Evolutionary conservation across 2,329 filamentous ascomycete genomes (phyloP).

Genomic region (Alternaria sp.): DNA sequence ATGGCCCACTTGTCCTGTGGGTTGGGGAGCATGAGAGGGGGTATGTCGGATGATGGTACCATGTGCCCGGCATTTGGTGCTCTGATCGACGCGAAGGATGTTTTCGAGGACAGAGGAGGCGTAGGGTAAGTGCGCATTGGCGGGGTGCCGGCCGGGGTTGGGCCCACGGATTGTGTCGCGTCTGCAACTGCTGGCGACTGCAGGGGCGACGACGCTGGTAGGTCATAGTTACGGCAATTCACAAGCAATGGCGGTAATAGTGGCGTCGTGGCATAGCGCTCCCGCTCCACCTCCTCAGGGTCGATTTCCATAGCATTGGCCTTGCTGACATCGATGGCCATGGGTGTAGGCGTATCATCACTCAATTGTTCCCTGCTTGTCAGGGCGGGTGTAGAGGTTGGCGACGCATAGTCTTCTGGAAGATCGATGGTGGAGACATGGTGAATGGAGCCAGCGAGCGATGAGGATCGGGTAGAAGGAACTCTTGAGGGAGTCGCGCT

Average conservation of each 20-base stretch:
- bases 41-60: slow-evolving; percentile 65
- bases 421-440: slow-evolving; percentile 52
- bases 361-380: slow-evolving; percentile 48
- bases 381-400: slow-evolving; percentile 33
- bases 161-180: slow-evolving; percentile 56
- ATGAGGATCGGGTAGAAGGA: slow-evolving; percentile 77
- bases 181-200: slow-evolving; percentile 81
- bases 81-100: slow-evolving; percentile 79
- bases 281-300: slow-evolving; percentile 59
- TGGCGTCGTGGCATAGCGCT: slow-evolving; percentile 78
- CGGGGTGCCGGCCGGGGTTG: slow-evolving; percentile 60
- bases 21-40: slow-evolving; percentile 71
- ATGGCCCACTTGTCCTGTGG: slow-evolving; percentile 84
- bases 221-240: slow-evolving; percentile 61
- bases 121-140: slow-evolving; percentile 63
- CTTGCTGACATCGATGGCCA: slow-evolving; percentile 47
- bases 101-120: slow-evolving; percentile 78
- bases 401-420: slow-evolving; percentile 44
- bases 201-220: slow-evolving; percentile 77
- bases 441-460: slow-evolving; percentile 70
- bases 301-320: slow-evolving; percentile 61
- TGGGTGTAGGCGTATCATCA: slow-evolving; percentile 42
- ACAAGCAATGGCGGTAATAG: slow-evolving; percentile 83
- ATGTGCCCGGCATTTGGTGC: slow-evolving; percentile 53
- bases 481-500: slow-evolving; percentile 63